These are phyloP conservation scores for Boletus sp. DNA, from an alignment of 768 basidiomycete species.

Conservation along the genomic window DNA sequence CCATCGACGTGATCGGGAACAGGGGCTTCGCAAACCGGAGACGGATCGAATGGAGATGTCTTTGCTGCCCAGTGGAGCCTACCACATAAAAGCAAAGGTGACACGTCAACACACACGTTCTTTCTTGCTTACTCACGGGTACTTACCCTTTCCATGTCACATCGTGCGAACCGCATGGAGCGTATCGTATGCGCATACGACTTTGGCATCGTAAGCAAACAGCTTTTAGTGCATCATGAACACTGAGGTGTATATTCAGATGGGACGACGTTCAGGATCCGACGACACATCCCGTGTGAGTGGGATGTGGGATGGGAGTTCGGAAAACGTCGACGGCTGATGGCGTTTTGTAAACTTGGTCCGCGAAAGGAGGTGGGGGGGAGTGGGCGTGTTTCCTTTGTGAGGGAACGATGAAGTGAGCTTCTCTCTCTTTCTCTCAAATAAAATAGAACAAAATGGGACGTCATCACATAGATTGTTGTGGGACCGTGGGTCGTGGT, in stretches of 20 bases:
- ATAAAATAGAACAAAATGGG: neutral
- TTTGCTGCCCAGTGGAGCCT: neutral
- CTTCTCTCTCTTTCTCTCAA: neutral
- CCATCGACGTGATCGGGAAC: neutral
- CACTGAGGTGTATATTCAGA: too few species aligned
- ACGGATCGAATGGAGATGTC: neutral
- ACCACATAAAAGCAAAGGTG: neutral
- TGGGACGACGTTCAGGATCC: neutral
- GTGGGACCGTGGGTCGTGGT: neutral
- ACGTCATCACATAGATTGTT: neutral
- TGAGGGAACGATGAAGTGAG: too few species aligned
- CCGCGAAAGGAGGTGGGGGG: too few species aligned
- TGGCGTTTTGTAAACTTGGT: too few species aligned
- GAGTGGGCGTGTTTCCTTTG: too few species aligned
- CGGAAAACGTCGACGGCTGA: too few species aligned
- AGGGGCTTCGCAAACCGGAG: neutral
- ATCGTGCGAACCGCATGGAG: neutral
- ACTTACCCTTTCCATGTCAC: neutral
- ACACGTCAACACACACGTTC: slow-evolving; percentile 1
- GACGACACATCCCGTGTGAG: slow-evolving; percentile 1
- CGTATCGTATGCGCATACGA: neutral
- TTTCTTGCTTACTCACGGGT: neutral
- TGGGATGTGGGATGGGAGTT: neutral
- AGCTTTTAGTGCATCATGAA: too few species aligned
- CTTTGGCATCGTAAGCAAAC: too few species aligned